Percentiles rank a stretch among this genome's conserved stretches.
Conservation (phyloP, 306 rosid genomes). For the Betula pendula region DNA sequence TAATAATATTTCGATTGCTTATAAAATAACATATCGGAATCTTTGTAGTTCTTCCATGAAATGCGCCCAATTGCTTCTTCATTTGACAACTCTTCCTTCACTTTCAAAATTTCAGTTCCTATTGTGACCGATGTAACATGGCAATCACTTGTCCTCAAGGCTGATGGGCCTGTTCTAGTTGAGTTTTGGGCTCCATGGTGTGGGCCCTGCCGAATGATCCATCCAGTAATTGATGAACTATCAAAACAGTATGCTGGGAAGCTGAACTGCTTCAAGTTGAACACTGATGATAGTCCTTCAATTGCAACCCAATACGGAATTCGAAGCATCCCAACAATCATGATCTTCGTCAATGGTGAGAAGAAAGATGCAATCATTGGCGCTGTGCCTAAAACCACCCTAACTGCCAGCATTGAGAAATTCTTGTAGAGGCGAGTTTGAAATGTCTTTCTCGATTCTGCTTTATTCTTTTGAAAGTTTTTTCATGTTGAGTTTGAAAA, state of each 20-base stretch:
- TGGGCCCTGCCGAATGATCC: conserved; percentile 19
- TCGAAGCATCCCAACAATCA: conserved; percentile 18
- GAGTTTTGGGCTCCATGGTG: conserved; percentile 28
- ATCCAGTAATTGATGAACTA: conserved; percentile 15
- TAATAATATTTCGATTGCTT: too few relatives aligned
- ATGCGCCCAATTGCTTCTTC: background rate
- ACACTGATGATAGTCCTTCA: conserved; percentile 19
- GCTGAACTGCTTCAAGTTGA: conserved; percentile 16
- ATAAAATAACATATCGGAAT: background rate
- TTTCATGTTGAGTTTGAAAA: background rate
- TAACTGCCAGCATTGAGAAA: conserved; percentile 21
- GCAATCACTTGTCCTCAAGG: conserved; percentile 12
- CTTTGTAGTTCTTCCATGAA: background rate
- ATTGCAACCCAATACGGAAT: conserved; percentile 14
- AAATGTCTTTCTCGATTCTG: background rate
- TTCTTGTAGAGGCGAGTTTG: conserved; percentile 4
- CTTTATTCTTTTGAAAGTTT: background rate
- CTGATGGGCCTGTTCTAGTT: conserved; percentile 17
- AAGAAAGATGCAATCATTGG: conserved; percentile 12
- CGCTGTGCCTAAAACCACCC: conserved; percentile 18
- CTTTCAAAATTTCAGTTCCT: conserved; percentile 8
- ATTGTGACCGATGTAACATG: conserved; percentile 18
- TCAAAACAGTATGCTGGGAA: conserved; percentile 10
- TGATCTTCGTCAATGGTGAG: conserved; percentile 20
- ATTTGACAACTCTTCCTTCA: background rate